Conservation (phyloP, 331 rosid genomes). For the Phaseolus coccineus region DNA sequence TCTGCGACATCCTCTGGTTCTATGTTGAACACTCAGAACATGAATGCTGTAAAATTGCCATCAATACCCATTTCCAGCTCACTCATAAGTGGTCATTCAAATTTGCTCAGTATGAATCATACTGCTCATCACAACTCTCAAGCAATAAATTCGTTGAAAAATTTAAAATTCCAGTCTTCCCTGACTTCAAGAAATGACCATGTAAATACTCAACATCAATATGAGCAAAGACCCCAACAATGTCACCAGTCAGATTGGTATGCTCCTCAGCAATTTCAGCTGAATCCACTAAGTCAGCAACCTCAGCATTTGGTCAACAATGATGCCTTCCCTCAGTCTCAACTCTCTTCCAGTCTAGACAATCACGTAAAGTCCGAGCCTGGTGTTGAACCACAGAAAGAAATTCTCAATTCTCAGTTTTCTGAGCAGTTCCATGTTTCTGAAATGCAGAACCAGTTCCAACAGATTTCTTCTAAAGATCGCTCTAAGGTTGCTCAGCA, state of each 20-base stretch:
- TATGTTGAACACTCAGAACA: constrained; percentile 71
- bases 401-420: constrained; percentile 58
- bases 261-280: constrained; percentile 61
- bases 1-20: constrained; percentile 74
- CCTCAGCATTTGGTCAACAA: constrained; percentile 64
- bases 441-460: constrained; percentile 78
- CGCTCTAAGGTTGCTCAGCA: constrained; percentile 60
- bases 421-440: constrained; percentile 72
- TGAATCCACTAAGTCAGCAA: constrained; percentile 62
- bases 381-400: constrained; percentile 70
- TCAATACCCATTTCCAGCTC: constrained; percentile 72
- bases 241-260: constrained; percentile 74
- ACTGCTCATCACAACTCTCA: constrained; percentile 67
- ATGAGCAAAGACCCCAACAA: constrained; percentile 74
- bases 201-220: constrained; percentile 73
- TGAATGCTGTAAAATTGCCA: constrained; percentile 64
- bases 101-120: constrained; percentile 70
- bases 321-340: constrained; percentile 72
- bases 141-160: constrained; percentile 69
- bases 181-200: constrained; percentile 66
- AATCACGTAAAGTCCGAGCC: constrained; percentile 73
- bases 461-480: constrained; percentile 65
- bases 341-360: constrained; percentile 59
- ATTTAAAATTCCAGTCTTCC: constrained; percentile 74
- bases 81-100: constrained; percentile 65